A percentile compares a stretch with the other conserved stretches of the same genome.
Conservation (phyloP, 1,284 basidiomycete genomes). For the Neonothopanus nambi region DNA sequence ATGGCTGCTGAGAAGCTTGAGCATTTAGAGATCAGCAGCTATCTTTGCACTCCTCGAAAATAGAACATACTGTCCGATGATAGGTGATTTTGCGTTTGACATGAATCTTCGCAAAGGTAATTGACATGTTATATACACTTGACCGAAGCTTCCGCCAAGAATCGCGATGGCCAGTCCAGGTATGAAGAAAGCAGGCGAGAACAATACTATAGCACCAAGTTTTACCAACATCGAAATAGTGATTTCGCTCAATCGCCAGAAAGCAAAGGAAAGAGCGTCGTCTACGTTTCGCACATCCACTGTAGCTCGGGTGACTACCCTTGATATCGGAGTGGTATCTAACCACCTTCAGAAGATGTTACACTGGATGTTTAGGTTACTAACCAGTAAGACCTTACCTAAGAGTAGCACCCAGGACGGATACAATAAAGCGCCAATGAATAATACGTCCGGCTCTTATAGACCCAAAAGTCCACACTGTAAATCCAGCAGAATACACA, state of each 20-base stretch:
- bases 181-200: constrained; percentile 4
- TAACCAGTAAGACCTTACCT: constrained; percentile 29
- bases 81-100: constrained; percentile 12
- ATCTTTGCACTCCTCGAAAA: background rate
- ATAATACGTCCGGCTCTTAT: constrained; percentile 50
- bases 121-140: constrained; percentile 2
- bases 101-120: constrained; percentile 8
- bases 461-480: constrained; percentile 26
- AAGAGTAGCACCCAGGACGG: constrained; percentile 57
- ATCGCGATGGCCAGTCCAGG: constrained; percentile 5
- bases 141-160: constrained; percentile 2
- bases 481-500: constrained; percentile 7
- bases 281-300: constrained; percentile 48
- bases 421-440: constrained; percentile 48
- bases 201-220: constrained; percentile 3
- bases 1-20: constrained; percentile 14
- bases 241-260: constrained; percentile 2
- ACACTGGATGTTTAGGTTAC: background rate
- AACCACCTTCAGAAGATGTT: constrained; percentile 26
- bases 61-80: constrained; percentile 11
- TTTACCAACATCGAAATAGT: constrained; percentile 2
- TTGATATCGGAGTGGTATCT: constrained; percentile 56
- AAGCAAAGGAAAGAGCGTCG: background rate
- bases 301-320: constrained; percentile 59
- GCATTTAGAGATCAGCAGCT: background rate